Conservation (phyloP, 2,329 filamentous ascomycete species). For the Arachnomyces sp. region DNA sequence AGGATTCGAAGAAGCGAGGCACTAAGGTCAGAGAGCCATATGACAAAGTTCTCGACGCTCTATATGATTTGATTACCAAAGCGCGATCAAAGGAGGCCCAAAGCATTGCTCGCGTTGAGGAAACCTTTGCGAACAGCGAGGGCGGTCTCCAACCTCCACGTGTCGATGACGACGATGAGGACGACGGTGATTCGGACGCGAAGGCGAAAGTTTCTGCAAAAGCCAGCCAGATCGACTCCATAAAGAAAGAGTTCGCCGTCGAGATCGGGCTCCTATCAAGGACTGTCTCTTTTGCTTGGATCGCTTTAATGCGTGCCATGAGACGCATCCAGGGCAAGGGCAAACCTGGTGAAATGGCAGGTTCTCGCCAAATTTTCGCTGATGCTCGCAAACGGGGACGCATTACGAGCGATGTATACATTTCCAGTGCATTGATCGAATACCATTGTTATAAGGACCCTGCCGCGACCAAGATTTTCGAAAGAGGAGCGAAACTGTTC, state of each 20-base stretch:
- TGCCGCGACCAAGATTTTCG: conserved; percentile 90
- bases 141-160: conserved; percentile 28
- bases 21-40: conserved; percentile 75
- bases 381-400: conserved; percentile 82
- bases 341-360: conserved; percentile 60
- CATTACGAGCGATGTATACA: conserved; percentile 89
- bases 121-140: conserved; percentile 41
- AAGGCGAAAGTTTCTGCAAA: conserved; percentile 47
- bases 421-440: conserved; percentile 86
- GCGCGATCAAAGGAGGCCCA: conserved; percentile 59
- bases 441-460: conserved; percentile 93
- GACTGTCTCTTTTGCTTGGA: conserved; percentile 89
- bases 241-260: conserved; percentile 59
- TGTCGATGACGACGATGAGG: conserved; percentile 50
- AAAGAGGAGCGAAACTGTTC: conserved; percentile 86
- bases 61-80: conserved; percentile 81
- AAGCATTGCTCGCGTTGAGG: conserved; percentile 48
- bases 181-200: conserved; percentile 39
- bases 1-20: conserved; percentile 58
- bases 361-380: conserved; percentile 79
- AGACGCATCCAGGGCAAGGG: conserved; percentile 83
- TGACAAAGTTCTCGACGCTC: conserved; percentile 70
- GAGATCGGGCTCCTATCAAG: conserved; percentile 72
- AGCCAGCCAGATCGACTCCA: conserved; percentile 48
- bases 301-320: conserved; percentile 87